These are phyloP conservation scores for Blepharisma japonicum DNA, from an alignment of 73 alveolate species.

Conservation along the genomic window DNA sequence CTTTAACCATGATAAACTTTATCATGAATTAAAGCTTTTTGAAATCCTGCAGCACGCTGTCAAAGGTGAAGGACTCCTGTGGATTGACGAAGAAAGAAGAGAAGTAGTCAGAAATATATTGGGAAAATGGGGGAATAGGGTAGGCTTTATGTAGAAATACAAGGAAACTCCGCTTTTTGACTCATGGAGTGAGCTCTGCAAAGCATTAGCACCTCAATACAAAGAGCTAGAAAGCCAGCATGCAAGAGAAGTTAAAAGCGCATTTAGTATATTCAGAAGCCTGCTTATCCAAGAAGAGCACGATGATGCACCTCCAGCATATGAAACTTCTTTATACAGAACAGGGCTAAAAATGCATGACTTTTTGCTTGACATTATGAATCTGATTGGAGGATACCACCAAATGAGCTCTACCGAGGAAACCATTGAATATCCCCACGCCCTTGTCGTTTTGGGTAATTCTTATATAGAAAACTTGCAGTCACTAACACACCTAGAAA, in stretches of 20 bases:
- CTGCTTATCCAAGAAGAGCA: too few species aligned
- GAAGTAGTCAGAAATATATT: not conserved
- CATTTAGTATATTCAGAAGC: too few species aligned
- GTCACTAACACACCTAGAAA: slow-evolving; percentile 25
- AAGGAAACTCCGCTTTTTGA: too few species aligned
- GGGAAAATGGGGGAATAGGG: not conserved
- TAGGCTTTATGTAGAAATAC: too few species aligned
- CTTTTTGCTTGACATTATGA: slow-evolving; percentile 8
- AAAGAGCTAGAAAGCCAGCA: too few species aligned
- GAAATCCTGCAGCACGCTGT: slow-evolving; percentile 30
- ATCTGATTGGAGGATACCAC: slow-evolving; percentile 24
- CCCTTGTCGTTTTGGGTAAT: slow-evolving; percentile 38
- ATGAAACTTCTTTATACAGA: not conserved
- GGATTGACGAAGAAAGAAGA: not conserved
- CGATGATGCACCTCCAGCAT: too few species aligned
- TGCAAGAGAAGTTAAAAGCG: too few species aligned
- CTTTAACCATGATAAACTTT: slow-evolving; percentile 39
- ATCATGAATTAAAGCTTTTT: slow-evolving; percentile 39
- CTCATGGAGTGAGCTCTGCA: too few species aligned
- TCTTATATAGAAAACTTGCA: slow-evolving; percentile 33
- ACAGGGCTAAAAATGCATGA: slow-evolving; percentile 15
- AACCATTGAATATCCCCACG: slow-evolving; percentile 46
- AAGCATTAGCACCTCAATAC: too few species aligned
- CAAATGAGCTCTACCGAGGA: not conserved
- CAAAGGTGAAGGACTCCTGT: slow-evolving; percentile 9